Conservation (phyloP, 2,329 filamentous ascomycete species). For the Microascus cirrosus region DNA sequence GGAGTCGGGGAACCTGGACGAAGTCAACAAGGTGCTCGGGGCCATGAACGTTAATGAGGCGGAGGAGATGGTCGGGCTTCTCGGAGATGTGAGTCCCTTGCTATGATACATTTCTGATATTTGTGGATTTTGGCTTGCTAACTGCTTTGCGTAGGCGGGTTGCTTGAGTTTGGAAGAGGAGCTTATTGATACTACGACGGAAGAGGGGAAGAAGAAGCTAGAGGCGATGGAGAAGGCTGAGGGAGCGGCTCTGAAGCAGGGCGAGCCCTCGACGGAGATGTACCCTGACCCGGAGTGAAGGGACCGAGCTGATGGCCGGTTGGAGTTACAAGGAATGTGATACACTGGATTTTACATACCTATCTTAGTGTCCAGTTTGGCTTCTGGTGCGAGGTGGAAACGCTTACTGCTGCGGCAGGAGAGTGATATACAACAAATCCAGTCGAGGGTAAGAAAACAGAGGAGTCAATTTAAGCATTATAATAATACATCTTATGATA, state of each 20-base stretch:
- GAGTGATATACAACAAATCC: neutral
- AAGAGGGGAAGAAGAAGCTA: slow-evolving; percentile 67
- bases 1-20: slow-evolving; percentile 76
- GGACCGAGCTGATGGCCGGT: neutral
- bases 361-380: too few relatives aligned
- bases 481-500: neutral
- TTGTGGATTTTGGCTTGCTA: slow-evolving; percentile 8
- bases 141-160: slow-evolving; percentile 44
- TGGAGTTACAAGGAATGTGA: neutral
- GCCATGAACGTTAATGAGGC: slow-evolving; percentile 84
- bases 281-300: slow-evolving; percentile 8
- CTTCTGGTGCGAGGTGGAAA: too few relatives aligned
- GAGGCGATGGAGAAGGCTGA: slow-evolving; percentile 44
- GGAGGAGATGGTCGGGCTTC: slow-evolving; percentile 69
- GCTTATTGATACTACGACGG: slow-evolving; percentile 89
- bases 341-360: too few relatives aligned
- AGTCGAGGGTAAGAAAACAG: neutral
- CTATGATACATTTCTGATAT: neutral
- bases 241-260: neutral
- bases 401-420: neutral
- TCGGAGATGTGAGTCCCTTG: slow-evolving; percentile 50
- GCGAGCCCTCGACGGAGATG: neutral
- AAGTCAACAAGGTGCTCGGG: slow-evolving; percentile 48
- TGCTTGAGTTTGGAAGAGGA: slow-evolving; percentile 87
- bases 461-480: neutral